Evolutionary conservation across 1,139 yeast species (phyloP).

Genomic region (Meyerozyma smithsonii): DNA sequence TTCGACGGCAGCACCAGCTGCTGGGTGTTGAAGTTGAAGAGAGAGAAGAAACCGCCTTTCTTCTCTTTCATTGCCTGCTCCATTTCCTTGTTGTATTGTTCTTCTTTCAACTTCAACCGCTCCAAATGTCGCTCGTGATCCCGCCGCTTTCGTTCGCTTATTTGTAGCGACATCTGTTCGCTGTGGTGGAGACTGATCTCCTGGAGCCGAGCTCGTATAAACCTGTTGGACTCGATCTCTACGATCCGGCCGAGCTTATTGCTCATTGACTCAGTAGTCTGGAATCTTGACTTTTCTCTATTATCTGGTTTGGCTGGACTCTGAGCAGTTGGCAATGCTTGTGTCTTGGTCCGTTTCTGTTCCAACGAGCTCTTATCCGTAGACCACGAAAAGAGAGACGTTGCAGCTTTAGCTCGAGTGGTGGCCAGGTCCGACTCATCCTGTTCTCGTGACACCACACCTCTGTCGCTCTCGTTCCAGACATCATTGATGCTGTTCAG

Average conservation of each 20-base stretch:
- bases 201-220: slow-evolving; percentile 37
- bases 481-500: slow-evolving; percentile 25
- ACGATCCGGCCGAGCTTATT: slow-evolving; percentile 25
- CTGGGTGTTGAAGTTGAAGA: slow-evolving; percentile 19
- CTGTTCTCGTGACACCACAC: neutral
- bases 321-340: slow-evolving; percentile 6
- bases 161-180: slow-evolving; percentile 33
- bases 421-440: neutral
- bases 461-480: slow-evolving; percentile 14
- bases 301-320: slow-evolving; percentile 5
- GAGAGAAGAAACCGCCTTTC: slow-evolving; percentile 22
- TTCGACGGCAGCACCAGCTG: neutral
- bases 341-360: slow-evolving; percentile 30
- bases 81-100: slow-evolving; percentile 33
- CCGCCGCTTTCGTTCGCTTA: slow-evolving; percentile 36
- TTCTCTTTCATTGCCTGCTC: slow-evolving; percentile 23
- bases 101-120: slow-evolving; percentile 35
- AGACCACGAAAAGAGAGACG: slow-evolving; percentile 42
- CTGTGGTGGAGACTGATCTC: slow-evolving; percentile 36
- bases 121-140: slow-evolving; percentile 39
- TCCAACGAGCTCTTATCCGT: slow-evolving; percentile 36
- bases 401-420: slow-evolving; percentile 17
- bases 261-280: slow-evolving; percentile 15
- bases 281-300: slow-evolving; percentile 4
- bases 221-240: slow-evolving; percentile 35